A percentile compares a stretch with the other conserved stretches of the same genome.
These are phyloP conservation scores for Acer saccharum DNA, from an alignment of 345 rosid genomes.

Conservation along the genomic window DNA sequence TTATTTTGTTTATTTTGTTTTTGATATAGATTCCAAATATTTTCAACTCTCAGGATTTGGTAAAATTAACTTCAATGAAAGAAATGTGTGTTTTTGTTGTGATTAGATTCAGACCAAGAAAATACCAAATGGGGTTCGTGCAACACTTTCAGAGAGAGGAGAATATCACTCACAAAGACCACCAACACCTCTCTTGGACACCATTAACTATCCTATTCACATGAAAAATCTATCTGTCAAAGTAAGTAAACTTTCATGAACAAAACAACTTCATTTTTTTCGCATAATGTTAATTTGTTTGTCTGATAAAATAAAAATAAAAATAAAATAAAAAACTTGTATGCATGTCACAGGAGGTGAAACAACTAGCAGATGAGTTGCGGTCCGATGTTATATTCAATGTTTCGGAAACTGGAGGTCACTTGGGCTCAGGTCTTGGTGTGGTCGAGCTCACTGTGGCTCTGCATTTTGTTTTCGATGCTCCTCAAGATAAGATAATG, in stretches of 20 bases:
- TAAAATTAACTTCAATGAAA: conserved; percentile 12
- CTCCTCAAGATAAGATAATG: conserved; percentile 84
- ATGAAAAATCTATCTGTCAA: conserved; percentile 87
- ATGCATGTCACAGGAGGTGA: conserved; percentile 59
- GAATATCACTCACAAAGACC: conserved; percentile 77
- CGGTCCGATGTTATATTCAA: conserved; percentile 88
- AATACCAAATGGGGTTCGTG: conserved; percentile 52
- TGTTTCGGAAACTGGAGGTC: conserved; percentile 95
- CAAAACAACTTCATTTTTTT: background rate
- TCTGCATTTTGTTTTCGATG: conserved; percentile 88
- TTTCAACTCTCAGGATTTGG: background rate
- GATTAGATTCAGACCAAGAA: conserved; percentile 51
- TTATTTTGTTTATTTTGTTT: background rate
- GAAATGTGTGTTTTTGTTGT: conserved; percentile 28
- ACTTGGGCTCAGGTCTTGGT: conserved; percentile 94
- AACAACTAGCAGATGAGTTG: conserved; percentile 84
- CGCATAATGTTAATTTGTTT: background rate
- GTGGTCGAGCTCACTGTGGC: conserved; percentile 98
- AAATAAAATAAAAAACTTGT: too few species aligned
- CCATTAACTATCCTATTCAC: conserved; percentile 88
- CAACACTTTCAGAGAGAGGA: conserved; percentile 75
- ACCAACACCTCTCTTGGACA: conserved; percentile 91
- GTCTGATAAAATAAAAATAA: background rate
- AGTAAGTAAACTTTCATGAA: conserved; percentile 36
- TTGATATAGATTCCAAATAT: conserved; percentile 11